These are phyloP conservation scores for Saccharomyces hybrid DNA, from an alignment of 1,139 yeast species.

Conservation along the genomic window DNA sequence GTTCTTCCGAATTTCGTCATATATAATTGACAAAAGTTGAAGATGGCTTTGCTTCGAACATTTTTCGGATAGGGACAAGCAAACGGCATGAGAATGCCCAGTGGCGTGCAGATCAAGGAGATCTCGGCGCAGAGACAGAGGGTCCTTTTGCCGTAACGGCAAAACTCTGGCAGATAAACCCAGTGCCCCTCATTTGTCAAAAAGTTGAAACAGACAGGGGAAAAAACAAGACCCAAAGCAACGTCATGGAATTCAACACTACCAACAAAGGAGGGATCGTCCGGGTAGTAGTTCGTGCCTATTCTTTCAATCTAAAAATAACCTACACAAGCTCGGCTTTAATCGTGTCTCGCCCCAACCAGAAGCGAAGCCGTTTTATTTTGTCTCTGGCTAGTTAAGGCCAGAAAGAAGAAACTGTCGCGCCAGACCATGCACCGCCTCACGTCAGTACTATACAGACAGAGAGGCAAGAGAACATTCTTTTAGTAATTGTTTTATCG, in stretches of 20 bases:
- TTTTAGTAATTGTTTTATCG: not conserved
- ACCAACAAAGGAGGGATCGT: not conserved
- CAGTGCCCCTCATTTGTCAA: not conserved
- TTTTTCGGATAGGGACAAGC: not conserved
- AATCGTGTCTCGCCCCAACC: too few relatives aligned
- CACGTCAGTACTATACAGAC: too few relatives aligned
- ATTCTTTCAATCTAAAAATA: not conserved
- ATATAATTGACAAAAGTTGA: not conserved
- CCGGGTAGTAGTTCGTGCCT: not conserved
- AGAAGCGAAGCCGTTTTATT: too few relatives aligned
- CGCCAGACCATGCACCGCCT: too few relatives aligned
- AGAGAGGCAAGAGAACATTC: not conserved
- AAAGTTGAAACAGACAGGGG: not conserved
- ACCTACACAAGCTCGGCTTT: too few relatives aligned
- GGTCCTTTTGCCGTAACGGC: not conserved
- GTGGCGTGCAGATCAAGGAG: not conserved
- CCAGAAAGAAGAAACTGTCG: too few relatives aligned
- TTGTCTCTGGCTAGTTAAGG: too few relatives aligned
- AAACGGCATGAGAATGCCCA: not conserved
- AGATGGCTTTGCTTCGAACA: not conserved
- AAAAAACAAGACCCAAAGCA: not conserved
- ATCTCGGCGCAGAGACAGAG: not conserved
- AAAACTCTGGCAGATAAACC: not conserved
- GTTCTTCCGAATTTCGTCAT: not conserved
- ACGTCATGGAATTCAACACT: not conserved